These are phyloP conservation scores for Rasamsonia emersonii DNA, from an alignment of 2,329 filamentous ascomycete species.

Conservation along the genomic window DNA sequence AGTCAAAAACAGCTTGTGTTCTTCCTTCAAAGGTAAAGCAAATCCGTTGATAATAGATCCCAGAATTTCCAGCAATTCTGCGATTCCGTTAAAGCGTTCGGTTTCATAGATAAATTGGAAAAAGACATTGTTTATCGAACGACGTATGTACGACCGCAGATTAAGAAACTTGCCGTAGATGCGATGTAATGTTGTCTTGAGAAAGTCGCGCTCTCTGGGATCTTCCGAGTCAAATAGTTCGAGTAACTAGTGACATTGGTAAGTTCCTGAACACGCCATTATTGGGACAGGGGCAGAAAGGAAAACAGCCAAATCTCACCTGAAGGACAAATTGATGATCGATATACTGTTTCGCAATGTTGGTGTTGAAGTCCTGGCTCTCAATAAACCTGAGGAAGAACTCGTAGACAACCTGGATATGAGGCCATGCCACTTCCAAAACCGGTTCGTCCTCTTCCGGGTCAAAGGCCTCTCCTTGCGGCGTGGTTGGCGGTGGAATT, in stretches of 20 bases:
- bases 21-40: conserved; percentile 90
- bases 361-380: conserved; percentile 99
- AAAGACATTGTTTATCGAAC: conserved; percentile 99
- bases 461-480: conserved; percentile 95
- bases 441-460: conserved; percentile 98
- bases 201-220: conserved; percentile 87
- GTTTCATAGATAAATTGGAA: conserved; percentile 99
- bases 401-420: conserved; percentile 98
- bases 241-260: conserved; percentile 52
- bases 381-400: conserved; percentile 99
- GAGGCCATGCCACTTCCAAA: conserved; percentile 95
- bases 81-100: conserved; percentile 96
- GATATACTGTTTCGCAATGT: conserved; percentile 97
- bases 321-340: conserved; percentile 95
- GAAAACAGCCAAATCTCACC: conserved; percentile 29
- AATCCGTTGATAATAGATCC: conserved; percentile 99
- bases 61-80: conserved; percentile 89
- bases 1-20: conserved; percentile 96
- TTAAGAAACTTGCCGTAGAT: conserved; percentile 99
- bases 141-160: conserved; percentile 88
- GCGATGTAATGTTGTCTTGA: conserved; percentile 94
- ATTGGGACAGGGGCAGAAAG: background rate
- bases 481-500: conserved; percentile 93
- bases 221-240: conserved; percentile 98
- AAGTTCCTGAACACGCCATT: conserved; percentile 4